Percentiles rank a stretch among this genome's conserved stretches.
phyloP scores from a whole-genome alignment of 805 yeast species.

The Candida corydali region DNA sequence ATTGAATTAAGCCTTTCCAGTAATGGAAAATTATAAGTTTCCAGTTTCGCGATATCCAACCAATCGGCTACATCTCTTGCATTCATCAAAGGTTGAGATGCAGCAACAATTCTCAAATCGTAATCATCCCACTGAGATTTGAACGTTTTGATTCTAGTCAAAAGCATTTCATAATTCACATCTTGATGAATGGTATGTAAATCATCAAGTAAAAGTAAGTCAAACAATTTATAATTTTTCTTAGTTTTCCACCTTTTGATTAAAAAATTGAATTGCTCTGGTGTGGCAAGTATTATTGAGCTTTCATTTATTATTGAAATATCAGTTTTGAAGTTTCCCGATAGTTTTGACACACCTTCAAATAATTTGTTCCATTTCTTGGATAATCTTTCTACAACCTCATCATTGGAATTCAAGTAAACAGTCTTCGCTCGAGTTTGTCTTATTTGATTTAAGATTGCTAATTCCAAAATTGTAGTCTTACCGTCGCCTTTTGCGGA shows the following conservation, averaged over 20 bases:
- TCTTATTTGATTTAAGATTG: conserved; percentile 70
- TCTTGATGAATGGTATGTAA: conserved; percentile 63
- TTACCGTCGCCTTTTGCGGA: conserved; percentile 76
- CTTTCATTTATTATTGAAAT: conserved; percentile 50
- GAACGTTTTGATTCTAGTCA: conserved; percentile 71
- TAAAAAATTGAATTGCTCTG: conserved; percentile 67
- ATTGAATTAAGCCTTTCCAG: conserved; percentile 53
- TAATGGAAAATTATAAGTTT: conserved; percentile 69
- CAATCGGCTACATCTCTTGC: conserved; percentile 80
- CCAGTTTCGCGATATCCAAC: conserved; percentile 65
- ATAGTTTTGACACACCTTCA: conserved; percentile 52
- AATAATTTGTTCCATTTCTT: conserved; percentile 54
- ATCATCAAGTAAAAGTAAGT: conserved; percentile 69
- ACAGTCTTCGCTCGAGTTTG: conserved; percentile 66
- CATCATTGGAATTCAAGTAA: conserved; percentile 65
- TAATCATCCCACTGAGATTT: conserved; percentile 55
- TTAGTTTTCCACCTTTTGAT: conserved; percentile 83
- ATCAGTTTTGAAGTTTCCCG: conserved; percentile 52
- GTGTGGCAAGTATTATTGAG: conserved; percentile 75
- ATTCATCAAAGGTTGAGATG: conserved; percentile 67
- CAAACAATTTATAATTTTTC: conserved; percentile 62
- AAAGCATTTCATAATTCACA: conserved; percentile 59
- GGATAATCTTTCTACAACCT: conserved; percentile 43
- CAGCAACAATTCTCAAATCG: conserved; percentile 56
- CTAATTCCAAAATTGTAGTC: conserved; percentile 65